Percentiles rank a stretch among this genome's conserved stretches.
Conservation (phyloP, 371 early-diverging fungal genomes). For the Apophysomyces trapeziformis region DNA sequence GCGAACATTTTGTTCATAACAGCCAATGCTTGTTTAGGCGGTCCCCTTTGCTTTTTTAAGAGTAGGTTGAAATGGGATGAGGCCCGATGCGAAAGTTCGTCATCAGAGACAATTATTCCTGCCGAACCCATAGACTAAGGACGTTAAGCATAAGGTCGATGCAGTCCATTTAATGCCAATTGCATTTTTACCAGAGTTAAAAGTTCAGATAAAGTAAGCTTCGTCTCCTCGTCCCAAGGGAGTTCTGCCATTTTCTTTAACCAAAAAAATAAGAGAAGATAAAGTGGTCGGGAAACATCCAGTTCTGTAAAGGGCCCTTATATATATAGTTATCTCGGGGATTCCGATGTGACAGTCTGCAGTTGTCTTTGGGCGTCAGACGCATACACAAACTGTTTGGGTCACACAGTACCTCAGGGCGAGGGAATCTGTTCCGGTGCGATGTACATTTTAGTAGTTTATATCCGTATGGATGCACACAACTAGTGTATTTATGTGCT, state of each 20-base stretch:
- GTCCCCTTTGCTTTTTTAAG: slow-evolving; percentile 17
- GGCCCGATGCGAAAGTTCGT: slow-evolving; percentile 14
- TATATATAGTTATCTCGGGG: too few relatives aligned
- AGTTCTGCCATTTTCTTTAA: background rate
- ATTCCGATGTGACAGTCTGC: too few relatives aligned
- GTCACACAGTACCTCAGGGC: too few relatives aligned
- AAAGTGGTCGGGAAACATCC: background rate
- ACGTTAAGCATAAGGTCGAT: background rate
- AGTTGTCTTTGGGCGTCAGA: too few relatives aligned
- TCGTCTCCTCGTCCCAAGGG: slow-evolving; percentile 21
- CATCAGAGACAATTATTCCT: slow-evolving; percentile 12
- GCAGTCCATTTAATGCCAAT: background rate
- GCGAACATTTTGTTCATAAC: slow-evolving; percentile 38
- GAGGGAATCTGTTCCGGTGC: too few relatives aligned
- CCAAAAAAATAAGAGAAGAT: background rate
- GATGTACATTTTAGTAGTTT: too few relatives aligned
- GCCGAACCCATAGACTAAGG: slow-evolving; percentile 24
- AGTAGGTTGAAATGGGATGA: slow-evolving; percentile 22
- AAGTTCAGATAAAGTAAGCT: slow-evolving; percentile 21
- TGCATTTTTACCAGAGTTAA: slow-evolving; percentile 14
- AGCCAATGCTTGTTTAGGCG: slow-evolving; percentile 3
- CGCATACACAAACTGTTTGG: too few relatives aligned
- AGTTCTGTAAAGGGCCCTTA: background rate
- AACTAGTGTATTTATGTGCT: too few relatives aligned
- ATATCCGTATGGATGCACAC: too few relatives aligned